These are phyloP conservation scores for Candolleomyces eurysporus DNA, from an alignment of 768 basidiomycete species.

Conservation along the genomic window DNA sequence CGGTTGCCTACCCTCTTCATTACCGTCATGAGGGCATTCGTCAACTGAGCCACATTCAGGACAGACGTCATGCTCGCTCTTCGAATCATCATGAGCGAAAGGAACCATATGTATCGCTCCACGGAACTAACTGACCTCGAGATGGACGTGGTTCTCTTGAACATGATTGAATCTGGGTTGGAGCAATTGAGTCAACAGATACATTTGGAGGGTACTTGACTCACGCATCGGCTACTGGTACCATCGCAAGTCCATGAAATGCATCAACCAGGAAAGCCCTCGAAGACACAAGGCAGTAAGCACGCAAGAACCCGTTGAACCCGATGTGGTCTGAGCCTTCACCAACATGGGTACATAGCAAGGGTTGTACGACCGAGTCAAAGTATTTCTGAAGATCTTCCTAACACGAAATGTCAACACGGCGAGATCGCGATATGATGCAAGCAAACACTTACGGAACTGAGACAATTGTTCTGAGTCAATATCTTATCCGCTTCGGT, in stretches of 20 bases:
- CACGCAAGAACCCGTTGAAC: conserved; percentile 45
- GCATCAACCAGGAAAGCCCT: conserved; percentile 82
- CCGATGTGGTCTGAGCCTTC: conserved; percentile 7
- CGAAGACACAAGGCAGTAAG: conserved; percentile 69
- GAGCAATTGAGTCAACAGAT: conserved; percentile 8
- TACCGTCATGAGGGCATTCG: conserved; percentile 64
- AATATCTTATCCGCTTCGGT: conserved; percentile 37
- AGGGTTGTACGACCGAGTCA: conserved; percentile 29
- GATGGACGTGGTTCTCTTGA: conserved; percentile 66
- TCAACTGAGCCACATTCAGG: conserved; percentile 63
- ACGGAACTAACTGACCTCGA: conserved; percentile 53
- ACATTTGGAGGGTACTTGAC: conserved; percentile 23
- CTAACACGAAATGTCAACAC: conserved; percentile 15
- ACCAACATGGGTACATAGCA: conserved; percentile 22
- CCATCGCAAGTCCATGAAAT: conserved; percentile 79
- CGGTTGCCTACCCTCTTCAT: conserved; percentile 21
- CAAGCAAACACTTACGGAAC: neutral
- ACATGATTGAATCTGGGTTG: conserved; percentile 67
- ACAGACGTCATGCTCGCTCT: conserved; percentile 78
- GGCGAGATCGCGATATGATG: neutral
- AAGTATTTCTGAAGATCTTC: conserved; percentile 37
- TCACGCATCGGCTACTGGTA: conserved; percentile 82
- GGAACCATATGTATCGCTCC: neutral
- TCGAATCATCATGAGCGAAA: neutral
- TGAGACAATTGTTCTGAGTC: conserved; percentile 14